These are phyloP conservation scores for Sonneratia caseolaris DNA, from an alignment of 345 rosid species.

Conservation along the genomic window DNA sequence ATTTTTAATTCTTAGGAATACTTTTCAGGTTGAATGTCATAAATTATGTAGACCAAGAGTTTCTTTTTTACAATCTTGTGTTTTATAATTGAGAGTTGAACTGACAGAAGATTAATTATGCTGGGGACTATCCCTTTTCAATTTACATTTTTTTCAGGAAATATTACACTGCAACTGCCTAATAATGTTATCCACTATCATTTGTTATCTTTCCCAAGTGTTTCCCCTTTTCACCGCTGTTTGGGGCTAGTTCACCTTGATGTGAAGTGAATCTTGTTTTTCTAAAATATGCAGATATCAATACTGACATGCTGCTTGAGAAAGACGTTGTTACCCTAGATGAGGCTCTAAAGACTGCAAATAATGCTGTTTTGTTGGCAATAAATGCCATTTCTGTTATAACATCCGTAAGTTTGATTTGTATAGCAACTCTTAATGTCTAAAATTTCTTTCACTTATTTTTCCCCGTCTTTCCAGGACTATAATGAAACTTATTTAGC, in stretches of 20 bases:
- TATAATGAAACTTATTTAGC: conserved; percentile 39
- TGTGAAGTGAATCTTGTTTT: background rate
- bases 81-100: background rate
- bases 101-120: background rate
- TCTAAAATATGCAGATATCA: conserved; percentile 52
- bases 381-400: conserved; percentile 52
- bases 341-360: conserved; percentile 79
- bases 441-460: conserved; percentile 5
- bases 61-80: background rate
- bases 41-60: background rate
- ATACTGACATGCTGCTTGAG: conserved; percentile 64
- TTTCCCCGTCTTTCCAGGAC: conserved; percentile 38
- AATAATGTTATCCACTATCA: background rate
- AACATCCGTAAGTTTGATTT: conserved; percentile 45
- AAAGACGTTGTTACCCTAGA: conserved; percentile 81
- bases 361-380: conserved; percentile 75
- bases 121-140: background rate
- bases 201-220: background rate
- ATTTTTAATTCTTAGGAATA: background rate
- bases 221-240: background rate
- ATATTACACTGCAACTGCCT: background rate
- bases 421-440: background rate
- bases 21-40: background rate
- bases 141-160: background rate
- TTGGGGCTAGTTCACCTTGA: background rate